Conservation (phyloP, 257 asterid species). For the Sherardia arvensis region DNA sequence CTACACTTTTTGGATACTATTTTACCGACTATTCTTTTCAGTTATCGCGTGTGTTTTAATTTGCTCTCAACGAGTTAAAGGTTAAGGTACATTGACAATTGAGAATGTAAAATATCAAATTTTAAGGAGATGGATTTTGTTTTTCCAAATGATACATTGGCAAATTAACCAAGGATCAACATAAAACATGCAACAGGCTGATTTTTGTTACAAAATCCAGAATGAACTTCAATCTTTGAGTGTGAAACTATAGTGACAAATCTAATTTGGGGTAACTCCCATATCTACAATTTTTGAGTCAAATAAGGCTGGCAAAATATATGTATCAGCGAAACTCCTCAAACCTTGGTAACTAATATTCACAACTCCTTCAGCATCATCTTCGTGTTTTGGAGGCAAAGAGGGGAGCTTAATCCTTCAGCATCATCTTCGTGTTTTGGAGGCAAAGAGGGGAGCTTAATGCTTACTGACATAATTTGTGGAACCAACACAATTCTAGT, state of each 20-base stretch:
- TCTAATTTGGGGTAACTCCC: background rate
- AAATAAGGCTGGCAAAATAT: slow-evolving; percentile 9
- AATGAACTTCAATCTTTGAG: background rate
- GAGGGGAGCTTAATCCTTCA: slow-evolving; percentile 4
- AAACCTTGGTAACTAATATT: slow-evolving; percentile 15
- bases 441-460: slow-evolving; percentile 1
- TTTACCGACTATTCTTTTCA: background rate
- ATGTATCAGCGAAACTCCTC: slow-evolving; percentile 7
- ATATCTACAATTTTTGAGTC: slow-evolving; percentile 1
- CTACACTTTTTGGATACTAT: background rate
- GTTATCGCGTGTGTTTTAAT: too few relatives aligned
- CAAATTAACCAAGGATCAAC: background rate
- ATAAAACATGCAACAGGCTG: background rate
- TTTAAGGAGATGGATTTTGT: background rate
- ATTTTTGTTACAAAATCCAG: background rate
- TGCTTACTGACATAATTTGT: background rate
- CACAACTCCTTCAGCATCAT: slow-evolving; percentile 15
- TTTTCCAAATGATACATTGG: background rate
- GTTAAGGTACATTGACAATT: background rate
- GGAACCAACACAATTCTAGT: background rate
- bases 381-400: slow-evolving; percentile 1
- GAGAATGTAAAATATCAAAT: background rate
- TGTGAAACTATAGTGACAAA: background rate
- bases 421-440: background rate
- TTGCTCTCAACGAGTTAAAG: background rate